phyloP scores from a whole-genome alignment of 495 filamentous ascomycete genomes.

The Alectoria sarmentosa region DNA sequence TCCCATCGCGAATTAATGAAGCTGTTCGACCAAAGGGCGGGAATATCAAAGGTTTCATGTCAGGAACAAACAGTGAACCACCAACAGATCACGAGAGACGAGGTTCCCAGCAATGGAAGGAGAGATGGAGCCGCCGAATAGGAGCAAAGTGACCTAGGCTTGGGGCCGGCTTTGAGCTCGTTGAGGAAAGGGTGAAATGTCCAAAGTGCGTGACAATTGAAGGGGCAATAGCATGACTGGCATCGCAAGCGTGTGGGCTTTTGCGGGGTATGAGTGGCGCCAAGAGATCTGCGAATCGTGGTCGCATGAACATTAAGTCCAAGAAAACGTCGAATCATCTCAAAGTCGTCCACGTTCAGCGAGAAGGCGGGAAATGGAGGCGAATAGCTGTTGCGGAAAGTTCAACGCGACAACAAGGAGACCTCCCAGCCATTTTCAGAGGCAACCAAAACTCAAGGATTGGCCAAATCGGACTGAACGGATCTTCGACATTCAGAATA shows the following conservation, averaged over 20 bases:
- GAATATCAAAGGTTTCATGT: background rate
- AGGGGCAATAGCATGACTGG: background rate
- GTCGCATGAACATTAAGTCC: conserved; percentile 4
- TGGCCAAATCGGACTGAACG: background rate
- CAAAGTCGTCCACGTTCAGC: background rate
- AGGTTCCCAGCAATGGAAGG: background rate
- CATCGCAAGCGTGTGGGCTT: background rate
- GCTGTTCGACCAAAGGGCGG: background rate
- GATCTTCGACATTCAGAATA: background rate
- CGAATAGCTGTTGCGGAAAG: background rate
- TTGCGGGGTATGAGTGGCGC: conserved; percentile 17
- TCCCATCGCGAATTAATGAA: background rate
- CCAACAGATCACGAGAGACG: background rate
- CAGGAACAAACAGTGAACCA: background rate
- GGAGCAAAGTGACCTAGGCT: background rate
- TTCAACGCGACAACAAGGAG: background rate
- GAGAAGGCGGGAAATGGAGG: background rate
- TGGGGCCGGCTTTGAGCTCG: background rate
- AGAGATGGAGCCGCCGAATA: background rate
- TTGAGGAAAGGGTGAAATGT: background rate
- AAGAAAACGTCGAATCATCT: background rate
- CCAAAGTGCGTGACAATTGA: background rate
- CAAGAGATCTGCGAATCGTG: conserved; percentile 16
- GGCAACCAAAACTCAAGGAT: background rate
- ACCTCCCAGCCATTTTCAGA: background rate